These are phyloP conservation scores for Xylaria nigripes DNA, from an alignment of 495 filamentous ascomycete genomes.

Conservation along the genomic window DNA sequence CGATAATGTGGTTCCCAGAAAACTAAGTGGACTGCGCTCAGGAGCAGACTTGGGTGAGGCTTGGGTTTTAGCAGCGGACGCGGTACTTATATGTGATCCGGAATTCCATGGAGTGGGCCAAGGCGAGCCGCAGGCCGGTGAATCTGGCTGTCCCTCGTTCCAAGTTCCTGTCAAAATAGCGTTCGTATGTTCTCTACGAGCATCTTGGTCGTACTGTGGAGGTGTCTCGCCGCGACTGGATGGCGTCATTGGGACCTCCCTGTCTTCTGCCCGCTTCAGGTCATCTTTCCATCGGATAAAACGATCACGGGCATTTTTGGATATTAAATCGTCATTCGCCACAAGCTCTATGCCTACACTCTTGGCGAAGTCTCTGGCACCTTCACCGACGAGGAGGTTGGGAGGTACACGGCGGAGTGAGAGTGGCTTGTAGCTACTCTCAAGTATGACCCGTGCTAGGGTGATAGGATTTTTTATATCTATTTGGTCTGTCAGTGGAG, in stretches of 20 bases:
- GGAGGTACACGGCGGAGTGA: conserved; percentile 83
- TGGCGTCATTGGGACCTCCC: conserved; percentile 3
- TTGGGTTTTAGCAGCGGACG: not conserved
- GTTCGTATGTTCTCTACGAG: conserved; percentile 29
- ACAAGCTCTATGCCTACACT: conserved; percentile 63
- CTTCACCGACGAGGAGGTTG: conserved; percentile 78
- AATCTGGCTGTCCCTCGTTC: conserved; percentile 53
- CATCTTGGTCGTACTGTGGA: conserved; percentile 23
- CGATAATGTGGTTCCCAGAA: conserved; percentile 8
- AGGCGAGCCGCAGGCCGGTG: conserved; percentile 23
- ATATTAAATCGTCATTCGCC: conserved; percentile 63
- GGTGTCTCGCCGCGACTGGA: conserved; percentile 20
- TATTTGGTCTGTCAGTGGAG: conserved; percentile 24
- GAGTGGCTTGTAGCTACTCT: conserved; percentile 60
- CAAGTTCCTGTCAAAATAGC: conserved; percentile 49
- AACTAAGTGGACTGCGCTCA: conserved; percentile 11
- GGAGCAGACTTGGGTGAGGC: not conserved
- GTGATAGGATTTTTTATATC: conserved; percentile 89
- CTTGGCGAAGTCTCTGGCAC: conserved; percentile 76
- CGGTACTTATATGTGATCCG: not conserved
- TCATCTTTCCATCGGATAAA: conserved; percentile 72
- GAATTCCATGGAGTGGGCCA: not conserved
- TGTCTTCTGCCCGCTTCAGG: conserved; percentile 47
- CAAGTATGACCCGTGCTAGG: conserved; percentile 73
- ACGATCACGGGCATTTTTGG: conserved; percentile 62